Percentiles rank a stretch among this genome's conserved stretches.
Conservation (phyloP, 106 monocot genomes). For the Cymbidium sinense region DNA sequence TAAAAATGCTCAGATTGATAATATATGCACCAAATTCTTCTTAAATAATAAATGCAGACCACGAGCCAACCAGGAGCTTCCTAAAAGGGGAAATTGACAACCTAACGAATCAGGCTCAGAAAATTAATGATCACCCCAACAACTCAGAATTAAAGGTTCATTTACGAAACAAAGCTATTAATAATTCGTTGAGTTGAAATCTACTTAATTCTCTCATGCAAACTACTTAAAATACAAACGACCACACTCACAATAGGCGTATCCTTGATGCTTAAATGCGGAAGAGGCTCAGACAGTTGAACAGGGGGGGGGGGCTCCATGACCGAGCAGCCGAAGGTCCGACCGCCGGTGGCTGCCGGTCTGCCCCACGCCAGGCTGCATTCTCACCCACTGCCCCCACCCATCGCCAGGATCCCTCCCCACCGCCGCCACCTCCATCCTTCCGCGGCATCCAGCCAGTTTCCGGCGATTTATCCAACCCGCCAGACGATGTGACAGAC, state of each 20-base stretch:
- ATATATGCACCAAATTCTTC: neutral
- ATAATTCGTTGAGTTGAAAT: no score
- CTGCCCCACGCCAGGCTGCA: constrained; percentile 38
- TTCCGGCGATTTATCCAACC: constrained; percentile 18
- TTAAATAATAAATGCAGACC: neutral
- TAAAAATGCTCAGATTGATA: neutral
- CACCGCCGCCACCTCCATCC: neutral
- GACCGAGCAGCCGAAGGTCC: constrained; percentile 76
- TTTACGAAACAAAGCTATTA: no score
- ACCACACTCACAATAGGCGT: constrained; percentile 57
- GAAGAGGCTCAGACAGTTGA: constrained; percentile 49
- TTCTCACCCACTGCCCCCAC: constrained; percentile 72
- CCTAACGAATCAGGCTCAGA: neutral
- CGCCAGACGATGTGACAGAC: constrained; percentile 18
- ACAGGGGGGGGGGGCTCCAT: constrained; percentile 88
- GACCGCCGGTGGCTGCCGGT: constrained; percentile 29
- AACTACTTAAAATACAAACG: neutral
- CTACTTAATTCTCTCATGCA: neutral
- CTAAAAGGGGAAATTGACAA: neutral
- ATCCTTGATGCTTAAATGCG: constrained; percentile 60
- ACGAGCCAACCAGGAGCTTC: neutral
- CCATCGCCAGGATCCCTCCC: constrained; percentile 37
- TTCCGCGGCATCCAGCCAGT: constrained; percentile 5
- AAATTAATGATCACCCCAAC: neutral
- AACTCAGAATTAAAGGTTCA: neutral